Evolutionary conservation across 257 asterid species (phyloP), one percentile per base, ranked within the genome.

Genomic region (Cruciata laevipes): DNA sequence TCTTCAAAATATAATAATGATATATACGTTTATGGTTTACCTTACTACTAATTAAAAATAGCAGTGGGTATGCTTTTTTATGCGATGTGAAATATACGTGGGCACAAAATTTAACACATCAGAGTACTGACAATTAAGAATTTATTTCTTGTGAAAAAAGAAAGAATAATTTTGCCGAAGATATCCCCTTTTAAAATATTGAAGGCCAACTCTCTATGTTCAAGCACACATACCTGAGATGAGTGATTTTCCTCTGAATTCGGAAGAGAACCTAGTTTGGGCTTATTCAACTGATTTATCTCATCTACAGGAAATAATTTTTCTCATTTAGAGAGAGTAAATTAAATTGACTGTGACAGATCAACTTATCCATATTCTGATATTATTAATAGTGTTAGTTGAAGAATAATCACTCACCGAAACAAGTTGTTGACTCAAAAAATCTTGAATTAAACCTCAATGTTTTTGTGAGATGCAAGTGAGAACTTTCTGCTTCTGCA

Each of bases 171-270:
- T 14, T 61, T 6, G 66, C 47, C 7, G 16, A 61, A 7, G 17
- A 61, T 5, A 1, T 7, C 47, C 4, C 13, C 20, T 32, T 4
- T 16, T 14, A 7, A 60, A 14, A 61, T 16, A 24, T 42, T 17
- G 25, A 60, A 64, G 20, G 40, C 4, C 32, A 37, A 71, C 44
- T 65, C 63, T 61, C 61, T 44, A 70, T 63, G 64, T n/a, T 52
- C 67, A 79, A 59, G 69, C 62, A 65, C 71, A 76, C 90, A 63
- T 69, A 88, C 96, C 95, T 56, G 73, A 71, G 73, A 71, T 56
- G 63, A 69, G 73, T 61, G 84, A 63, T 76, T 79, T 70, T 75
- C 86, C 47, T 65, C 32, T 65, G 67, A 61, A 69, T 61, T 75
- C 67, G 67, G 74, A 67, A 17, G 58, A 23, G 70, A 79, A 79